Evolutionary conservation across 129 eudicot genomes (phyloP).

Genomic region (Flaveria brownii): DNA sequence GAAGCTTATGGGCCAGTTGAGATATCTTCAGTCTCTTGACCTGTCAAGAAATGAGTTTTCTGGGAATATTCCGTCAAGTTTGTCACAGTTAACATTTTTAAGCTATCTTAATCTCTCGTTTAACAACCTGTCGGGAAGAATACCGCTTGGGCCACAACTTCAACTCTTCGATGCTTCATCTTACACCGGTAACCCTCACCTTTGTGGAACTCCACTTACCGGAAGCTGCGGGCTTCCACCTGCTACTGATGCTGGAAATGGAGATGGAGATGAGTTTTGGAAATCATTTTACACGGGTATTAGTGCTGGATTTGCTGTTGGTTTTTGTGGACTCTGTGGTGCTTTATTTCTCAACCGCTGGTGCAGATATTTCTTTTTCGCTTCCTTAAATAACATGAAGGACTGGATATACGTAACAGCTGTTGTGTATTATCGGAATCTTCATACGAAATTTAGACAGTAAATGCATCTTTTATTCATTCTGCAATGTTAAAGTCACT

Average conservation of each 20-base stretch:
- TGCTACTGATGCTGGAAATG: background rate
- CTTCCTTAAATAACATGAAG: background rate
- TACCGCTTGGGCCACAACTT: constrained; percentile 23
- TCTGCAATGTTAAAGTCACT: background rate
- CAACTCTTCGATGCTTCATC: constrained; percentile 9
- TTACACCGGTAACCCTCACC: constrained; percentile 27
- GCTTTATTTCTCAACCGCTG: constrained; percentile 13
- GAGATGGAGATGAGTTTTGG: constrained; percentile 7
- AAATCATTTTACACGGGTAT: constrained; percentile 11
- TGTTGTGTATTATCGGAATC: background rate
- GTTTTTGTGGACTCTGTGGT: constrained; percentile 21
- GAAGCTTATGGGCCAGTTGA: constrained; percentile 23
- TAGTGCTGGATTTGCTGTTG: constrained; percentile 23
- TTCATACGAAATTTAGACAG: background rate
- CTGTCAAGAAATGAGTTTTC: constrained; percentile 34
- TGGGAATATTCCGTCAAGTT: constrained; percentile 28
- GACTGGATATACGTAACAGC: constrained; percentile 17
- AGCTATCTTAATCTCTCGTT: constrained; percentile 32
- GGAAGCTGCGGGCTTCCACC: constrained; percentile 17
- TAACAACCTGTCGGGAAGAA: constrained; percentile 37
- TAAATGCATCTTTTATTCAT: background rate
- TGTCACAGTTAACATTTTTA: constrained; percentile 1
- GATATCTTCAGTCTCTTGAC: constrained; percentile 29
- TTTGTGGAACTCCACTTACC: constrained; percentile 36
- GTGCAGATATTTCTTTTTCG: background rate